These are phyloP conservation scores for Plasmodium inui DNA, from an alignment of 169 alveolate genomes.

Conservation along the genomic window DNA sequence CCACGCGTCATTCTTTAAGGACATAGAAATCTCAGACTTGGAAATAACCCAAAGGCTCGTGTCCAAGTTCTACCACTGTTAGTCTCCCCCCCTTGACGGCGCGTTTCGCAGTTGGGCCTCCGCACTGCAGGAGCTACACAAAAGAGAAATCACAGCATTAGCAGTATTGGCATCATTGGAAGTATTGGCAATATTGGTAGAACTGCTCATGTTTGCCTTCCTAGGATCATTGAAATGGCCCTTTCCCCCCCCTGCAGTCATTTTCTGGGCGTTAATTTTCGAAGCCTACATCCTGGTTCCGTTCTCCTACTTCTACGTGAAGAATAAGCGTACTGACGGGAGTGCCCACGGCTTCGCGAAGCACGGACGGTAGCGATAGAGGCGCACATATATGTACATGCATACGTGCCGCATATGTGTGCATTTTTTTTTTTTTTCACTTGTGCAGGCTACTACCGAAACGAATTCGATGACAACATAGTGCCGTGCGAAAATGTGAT, in stretches of 20 bases:
- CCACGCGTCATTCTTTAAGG: slow-evolving; percentile 9
- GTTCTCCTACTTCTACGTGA: slow-evolving; percentile 57
- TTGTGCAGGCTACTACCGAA: slow-evolving; percentile 16
- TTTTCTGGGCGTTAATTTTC: slow-evolving; percentile 61
- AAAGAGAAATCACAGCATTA: not conserved
- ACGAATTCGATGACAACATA: slow-evolving; percentile 65
- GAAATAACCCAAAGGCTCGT: slow-evolving; percentile 54
- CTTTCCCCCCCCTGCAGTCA: slow-evolving; percentile 25
- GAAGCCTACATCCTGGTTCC: slow-evolving; percentile 61
- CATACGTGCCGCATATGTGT: not conserved
- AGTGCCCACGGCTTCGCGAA: not conserved
- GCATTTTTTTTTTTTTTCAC: not conserved
- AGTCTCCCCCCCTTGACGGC: not conserved
- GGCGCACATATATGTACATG: not conserved
- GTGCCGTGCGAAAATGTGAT: slow-evolving; percentile 46
- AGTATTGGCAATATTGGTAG: not conserved
- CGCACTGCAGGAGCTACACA: not conserved
- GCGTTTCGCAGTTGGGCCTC: not conserved
- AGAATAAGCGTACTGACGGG: slow-evolving; percentile 31
- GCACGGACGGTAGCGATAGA: too few species aligned
- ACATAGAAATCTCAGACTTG: slow-evolving; percentile 52
- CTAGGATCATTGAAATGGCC: not conserved
- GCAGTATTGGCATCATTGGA: not conserved
- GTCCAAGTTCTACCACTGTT: slow-evolving; percentile 58
- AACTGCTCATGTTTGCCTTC: not conserved